Evolutionary conservation across 495 filamentous ascomycete genomes (phyloP).

Genomic region (Aspergillus asperescens): DNA sequence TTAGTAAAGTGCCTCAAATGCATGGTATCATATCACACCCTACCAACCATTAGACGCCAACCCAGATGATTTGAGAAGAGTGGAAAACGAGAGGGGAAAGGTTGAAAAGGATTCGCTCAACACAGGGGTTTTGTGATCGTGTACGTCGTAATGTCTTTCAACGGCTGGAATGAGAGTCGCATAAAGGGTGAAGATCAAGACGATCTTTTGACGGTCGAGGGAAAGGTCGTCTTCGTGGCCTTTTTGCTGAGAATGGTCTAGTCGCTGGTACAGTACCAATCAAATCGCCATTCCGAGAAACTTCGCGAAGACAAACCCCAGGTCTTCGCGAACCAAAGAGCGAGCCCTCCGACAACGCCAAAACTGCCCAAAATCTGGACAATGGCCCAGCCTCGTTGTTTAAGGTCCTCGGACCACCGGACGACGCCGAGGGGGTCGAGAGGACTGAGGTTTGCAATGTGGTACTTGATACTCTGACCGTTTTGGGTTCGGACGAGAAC

Average conservation of each 20-base stretch:
- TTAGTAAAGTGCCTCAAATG: not conserved
- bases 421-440: slow-evolving; percentile 75
- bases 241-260: slow-evolving; percentile 2
- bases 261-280: slow-evolving; percentile 22
- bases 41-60: slow-evolving; percentile 2
- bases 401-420: slow-evolving; percentile 62
- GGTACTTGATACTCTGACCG: slow-evolving; percentile 24
- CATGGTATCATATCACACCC: not conserved
- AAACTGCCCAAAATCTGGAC: slow-evolving; percentile 75
- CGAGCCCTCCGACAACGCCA: slow-evolving; percentile 68
- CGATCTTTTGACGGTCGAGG: not conserved
- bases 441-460: slow-evolving; percentile 37
- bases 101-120: not conserved
- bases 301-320: slow-evolving; percentile 39
- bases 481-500: slow-evolving; percentile 25
- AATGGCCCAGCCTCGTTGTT: slow-evolving; percentile 58
- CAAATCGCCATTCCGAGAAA: slow-evolving; percentile 35
- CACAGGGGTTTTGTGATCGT: not conserved
- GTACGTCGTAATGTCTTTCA: not conserved
- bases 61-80: not conserved
- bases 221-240: not conserved
- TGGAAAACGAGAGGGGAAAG: not conserved
- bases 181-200: not conserved
- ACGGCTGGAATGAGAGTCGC: not conserved
- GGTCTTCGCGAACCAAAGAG: slow-evolving; percentile 54